Percentiles rank a stretch among this genome's conserved stretches.
Conservation (phyloP, 2,329 filamentous ascomycete genomes). For the Alternaria triticina region DNA sequence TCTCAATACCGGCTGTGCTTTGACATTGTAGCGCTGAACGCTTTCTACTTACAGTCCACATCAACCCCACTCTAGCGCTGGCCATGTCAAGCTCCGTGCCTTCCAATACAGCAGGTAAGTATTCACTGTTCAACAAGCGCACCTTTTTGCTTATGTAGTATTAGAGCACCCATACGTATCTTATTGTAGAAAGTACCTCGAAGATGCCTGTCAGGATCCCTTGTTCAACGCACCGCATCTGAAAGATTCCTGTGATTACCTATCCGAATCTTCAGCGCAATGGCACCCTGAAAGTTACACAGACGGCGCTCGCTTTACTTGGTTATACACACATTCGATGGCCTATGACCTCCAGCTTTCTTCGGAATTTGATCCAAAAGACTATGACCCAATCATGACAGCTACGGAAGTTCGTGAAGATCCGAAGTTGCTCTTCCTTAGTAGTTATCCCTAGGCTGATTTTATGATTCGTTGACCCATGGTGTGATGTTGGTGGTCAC, state of each 20-base stretch:
- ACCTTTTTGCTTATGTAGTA: neutral
- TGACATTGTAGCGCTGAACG: no score
- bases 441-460: neutral
- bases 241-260: neutral
- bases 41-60: no score
- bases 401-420: neutral
- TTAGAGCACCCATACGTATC: neutral
- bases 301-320: neutral
- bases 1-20: no score
- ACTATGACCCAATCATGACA: neutral
- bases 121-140: neutral
- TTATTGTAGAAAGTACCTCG: neutral
- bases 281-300: neutral
- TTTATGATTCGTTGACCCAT: constrained; percentile 13
- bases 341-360: neutral
- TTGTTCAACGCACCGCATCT: neutral
- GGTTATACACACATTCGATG: neutral
- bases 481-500: no score
- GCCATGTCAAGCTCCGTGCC: neutral
- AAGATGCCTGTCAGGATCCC: neutral
- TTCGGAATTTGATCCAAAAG: neutral
- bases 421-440: neutral
- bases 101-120: neutral
- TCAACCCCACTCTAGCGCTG: neutral
- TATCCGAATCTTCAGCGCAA: neutral